Evolutionary conservation across 139 green algal species (phyloP).

Genomic region (Microglena sp.): DNA sequence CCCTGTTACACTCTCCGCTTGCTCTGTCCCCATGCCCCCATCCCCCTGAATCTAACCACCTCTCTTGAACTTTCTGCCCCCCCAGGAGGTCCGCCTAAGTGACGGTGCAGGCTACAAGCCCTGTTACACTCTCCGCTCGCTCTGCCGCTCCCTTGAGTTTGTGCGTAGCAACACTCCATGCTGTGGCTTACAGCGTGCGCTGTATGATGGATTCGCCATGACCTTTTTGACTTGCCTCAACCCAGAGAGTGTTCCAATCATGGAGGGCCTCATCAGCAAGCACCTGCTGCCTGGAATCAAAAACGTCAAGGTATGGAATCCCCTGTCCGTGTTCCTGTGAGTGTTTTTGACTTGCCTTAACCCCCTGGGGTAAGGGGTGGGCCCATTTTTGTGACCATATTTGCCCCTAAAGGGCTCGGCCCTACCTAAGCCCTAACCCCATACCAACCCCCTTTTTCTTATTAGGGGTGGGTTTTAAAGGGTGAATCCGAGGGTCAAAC

Average conservation of each 20-base stretch:
- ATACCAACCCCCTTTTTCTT: no score
- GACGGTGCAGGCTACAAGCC: slow-evolving; percentile 83
- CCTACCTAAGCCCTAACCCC: no score
- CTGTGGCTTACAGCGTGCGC: slow-evolving; percentile 82
- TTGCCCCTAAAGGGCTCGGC: no score
- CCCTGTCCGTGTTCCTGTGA: no score
- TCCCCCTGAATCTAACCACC: no score
- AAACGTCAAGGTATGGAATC: slow-evolving; percentile 46
- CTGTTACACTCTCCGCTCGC: slow-evolving; percentile 86
- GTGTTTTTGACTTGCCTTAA: no score
- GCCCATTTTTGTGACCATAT: no score
- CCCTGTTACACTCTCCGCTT: background rate
- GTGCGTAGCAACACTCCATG: slow-evolving; percentile 33
- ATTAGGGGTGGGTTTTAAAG: no score
- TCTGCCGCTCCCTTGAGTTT: slow-evolving; percentile 88
- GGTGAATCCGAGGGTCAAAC: no score
- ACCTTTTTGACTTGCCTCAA: slow-evolving; percentile 85
- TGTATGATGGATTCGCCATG: slow-evolving; percentile 92
- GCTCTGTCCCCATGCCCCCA: background rate
- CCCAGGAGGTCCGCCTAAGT: slow-evolving; percentile 50
- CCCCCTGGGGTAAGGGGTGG: no score
- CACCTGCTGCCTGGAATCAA: slow-evolving; percentile 30
- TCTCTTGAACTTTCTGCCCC: no score
- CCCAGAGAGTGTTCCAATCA: slow-evolving; percentile 14
- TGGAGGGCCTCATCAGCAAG: slow-evolving; percentile 64